Percentiles rank a stretch among this genome's conserved stretches.
Evolutionary conservation across 345 rosid genomes (phyloP).

Genomic region (Balakata baccata): DNA sequence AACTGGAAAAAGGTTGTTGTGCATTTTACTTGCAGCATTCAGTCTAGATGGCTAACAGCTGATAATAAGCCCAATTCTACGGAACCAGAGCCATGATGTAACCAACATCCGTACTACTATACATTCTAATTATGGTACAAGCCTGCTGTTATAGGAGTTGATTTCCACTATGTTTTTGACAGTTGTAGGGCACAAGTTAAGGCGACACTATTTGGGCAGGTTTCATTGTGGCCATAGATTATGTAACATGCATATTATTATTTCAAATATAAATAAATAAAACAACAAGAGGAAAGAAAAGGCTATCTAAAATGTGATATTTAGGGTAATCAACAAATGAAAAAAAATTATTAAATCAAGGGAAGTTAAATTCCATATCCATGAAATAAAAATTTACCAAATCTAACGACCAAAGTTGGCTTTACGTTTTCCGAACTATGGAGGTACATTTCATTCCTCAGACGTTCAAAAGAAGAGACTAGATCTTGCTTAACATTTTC

Average conservation of each 20-base stretch:
- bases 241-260: neutral
- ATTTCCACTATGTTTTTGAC: no score
- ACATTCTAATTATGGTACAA: no score
- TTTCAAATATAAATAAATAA: neutral
- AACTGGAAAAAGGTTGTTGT: no score
- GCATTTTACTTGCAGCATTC: no score
- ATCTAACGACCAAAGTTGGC: slow-evolving; percentile 49
- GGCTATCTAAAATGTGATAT: neutral
- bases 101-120: no score
- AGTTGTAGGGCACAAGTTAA: neutral
- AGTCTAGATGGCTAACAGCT: no score
- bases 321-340: slow-evolving; percentile 1
- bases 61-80: no score
- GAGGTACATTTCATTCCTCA: slow-evolving; percentile 28
- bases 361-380: slow-evolving; percentile 34
- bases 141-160: no score
- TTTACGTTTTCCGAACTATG: slow-evolving; percentile 24
- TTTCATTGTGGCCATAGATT: neutral
- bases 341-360: neutral
- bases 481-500: slow-evolving; percentile 50
- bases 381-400: slow-evolving; percentile 49
- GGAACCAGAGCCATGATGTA: no score
- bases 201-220: neutral
- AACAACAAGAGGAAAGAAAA: neutral
- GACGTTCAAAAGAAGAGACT: slow-evolving; percentile 33